Conservation (phyloP, 441 rosid species). For the Gossypium schwendimanii region DNA sequence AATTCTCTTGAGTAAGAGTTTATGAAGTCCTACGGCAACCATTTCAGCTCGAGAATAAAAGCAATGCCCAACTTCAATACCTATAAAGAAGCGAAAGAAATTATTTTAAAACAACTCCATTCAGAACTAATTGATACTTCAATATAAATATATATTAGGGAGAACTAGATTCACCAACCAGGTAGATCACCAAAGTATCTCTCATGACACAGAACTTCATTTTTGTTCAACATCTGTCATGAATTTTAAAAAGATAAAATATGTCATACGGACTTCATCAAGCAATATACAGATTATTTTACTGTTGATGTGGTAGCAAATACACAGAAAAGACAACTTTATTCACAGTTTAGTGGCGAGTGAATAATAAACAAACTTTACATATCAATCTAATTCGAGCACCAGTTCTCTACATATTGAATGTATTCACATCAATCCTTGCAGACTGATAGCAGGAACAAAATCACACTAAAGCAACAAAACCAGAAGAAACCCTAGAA, state of each 20-base stretch:
- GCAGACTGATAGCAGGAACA: background rate
- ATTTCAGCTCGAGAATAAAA: conserved; percentile 37
- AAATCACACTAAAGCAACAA: background rate
- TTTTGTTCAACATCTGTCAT: conserved; percentile 26
- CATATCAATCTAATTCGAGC: background rate
- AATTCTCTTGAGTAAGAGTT: conserved; percentile 28
- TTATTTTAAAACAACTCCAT: background rate
- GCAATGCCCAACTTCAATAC: conserved; percentile 29
- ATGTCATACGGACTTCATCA: background rate
- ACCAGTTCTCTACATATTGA: background rate
- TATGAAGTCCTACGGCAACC: conserved; percentile 33
- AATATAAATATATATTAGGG: background rate
- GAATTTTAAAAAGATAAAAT: conserved; percentile 7
- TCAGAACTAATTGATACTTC: background rate
- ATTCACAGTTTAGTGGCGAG: background rate
- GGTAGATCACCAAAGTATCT: conserved; percentile 23
- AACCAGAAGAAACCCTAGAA: background rate
- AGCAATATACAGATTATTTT: background rate
- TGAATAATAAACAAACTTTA: background rate
- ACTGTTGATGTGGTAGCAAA: background rate
- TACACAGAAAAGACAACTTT: background rate
- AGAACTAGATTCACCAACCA: conserved; percentile 26
- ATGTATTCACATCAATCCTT: background rate
- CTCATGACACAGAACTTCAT: conserved; percentile 17
- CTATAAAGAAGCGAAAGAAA: conserved; percentile 21